Base-by-base conservation (phyloP, 1,284 basidiomycete species). In the Leccinum variabile region DNA sequence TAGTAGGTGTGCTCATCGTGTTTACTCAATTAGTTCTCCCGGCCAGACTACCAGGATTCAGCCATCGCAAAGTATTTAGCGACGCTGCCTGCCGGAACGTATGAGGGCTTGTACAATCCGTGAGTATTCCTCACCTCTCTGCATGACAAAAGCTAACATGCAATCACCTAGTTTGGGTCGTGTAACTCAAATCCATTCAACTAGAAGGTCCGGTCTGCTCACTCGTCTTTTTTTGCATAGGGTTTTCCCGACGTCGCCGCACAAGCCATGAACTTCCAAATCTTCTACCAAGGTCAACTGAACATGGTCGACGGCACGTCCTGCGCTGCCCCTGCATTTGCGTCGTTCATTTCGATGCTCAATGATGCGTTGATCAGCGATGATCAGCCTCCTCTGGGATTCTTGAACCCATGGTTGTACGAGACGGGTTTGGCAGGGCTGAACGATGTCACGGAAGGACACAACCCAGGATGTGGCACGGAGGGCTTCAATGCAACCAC, bases 201-300 rank as follows among this genome's bases (percentile, higher is more conserved):
- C 41, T 0, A 84, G 81, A 65, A 9, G 7, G 6, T 16, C 2
- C 14, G 81, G 14, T 84, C 13, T 25, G 68, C 5, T 41, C 9
- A n/a, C 8, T 3, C 39, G 8, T 1, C 59, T 13, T 5, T 28
- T 4, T 9, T 13, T 10, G 22, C 5, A 10, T 59, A 85, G 83
- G 84, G 70, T 5, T 75, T 79, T 64, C 88, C 88, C 1, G 89
- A 90, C 60, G 83, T 90, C 7, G 76, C 88, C 1, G 87, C 87
- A 0, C 85, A 87, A 69, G 60, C 41, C 6, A 1, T 2, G 37
- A 16, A 61, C 30, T 70, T 68, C 33, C 30, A 22, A n/a, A 33
- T 64, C 3, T n/a, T 68, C 33, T 59, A 66, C n/a, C 59, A 59
- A 56, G 69, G 69, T 3, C 1, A 35, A 32, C 0, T 3, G 3